Evolutionary conservation across 2,329 filamentous ascomycete species (phyloP), one percentile per base, ranked within the genome.

Genomic region (Thelonectria rubi): DNA sequence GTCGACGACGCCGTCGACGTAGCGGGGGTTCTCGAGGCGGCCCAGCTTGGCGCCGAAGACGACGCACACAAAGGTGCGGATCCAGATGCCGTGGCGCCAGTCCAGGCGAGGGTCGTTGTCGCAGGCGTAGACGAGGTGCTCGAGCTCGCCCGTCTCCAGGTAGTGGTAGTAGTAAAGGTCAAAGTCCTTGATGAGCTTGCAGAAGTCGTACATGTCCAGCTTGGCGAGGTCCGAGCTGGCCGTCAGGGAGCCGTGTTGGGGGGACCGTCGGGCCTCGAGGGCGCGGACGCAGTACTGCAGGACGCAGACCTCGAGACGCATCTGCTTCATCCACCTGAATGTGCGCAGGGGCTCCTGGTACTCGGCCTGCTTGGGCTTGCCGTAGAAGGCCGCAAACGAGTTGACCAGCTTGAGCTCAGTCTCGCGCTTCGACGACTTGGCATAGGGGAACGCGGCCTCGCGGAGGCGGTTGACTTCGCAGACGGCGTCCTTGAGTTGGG

Each of bases 21-120:
- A 21, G 10, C 43, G 32, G 47, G 43, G 20, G 5, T 12, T 3
- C 5, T 18, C 6, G 18, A 55, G 14, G 4, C 10, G 30, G 5
- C 47, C 17, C 52, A 55, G n/a, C 1, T 11, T 5, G 5, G 30
- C 10, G 7, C 52, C 52, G 11, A 55, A 55, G 18, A 30, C 39
- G 30, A 37, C n/a, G 9, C 17, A 10, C 8, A 55, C 52, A 24
- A 55, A 55, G 42, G 47, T 47, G 8, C 52, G 42, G 52, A 55
- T 34, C 52, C 52, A 55, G 11, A 6, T 39, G 14, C 42, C 52
- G 18, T 55, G 52, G 46, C 14, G 17, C 52, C 42, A 55, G 18
- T 48, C 30, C 2, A 55, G 52, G 14, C 3, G 17, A 3, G 15
- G 8, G 17, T 47, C 17, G 9, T 9, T 15, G 2, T 5, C 1